phyloP scores from a whole-genome alignment of 495 filamentous ascomycete genomes.

The Talaromyces stipitatus region DNA sequence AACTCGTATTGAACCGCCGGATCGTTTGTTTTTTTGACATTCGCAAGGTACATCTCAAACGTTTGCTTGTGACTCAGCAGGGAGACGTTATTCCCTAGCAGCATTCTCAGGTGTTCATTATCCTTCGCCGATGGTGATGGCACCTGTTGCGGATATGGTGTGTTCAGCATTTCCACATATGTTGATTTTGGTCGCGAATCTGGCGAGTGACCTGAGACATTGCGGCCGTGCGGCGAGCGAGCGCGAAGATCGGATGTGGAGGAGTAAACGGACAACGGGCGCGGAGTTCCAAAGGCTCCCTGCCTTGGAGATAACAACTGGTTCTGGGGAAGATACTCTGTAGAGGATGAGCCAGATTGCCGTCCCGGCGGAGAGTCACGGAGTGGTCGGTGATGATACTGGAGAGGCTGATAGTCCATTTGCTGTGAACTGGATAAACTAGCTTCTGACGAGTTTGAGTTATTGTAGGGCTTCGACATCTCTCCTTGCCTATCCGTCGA shows the following conservation, averaged over 20 bases:
- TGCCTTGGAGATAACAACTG: slow-evolving; percentile 51
- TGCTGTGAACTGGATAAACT: slow-evolving; percentile 31
- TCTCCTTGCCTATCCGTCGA: slow-evolving; percentile 19
- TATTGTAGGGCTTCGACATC: slow-evolving; percentile 16
- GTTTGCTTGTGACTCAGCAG: slow-evolving; percentile 85
- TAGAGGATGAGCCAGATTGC: slow-evolving; percentile 12
- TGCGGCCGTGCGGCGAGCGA: slow-evolving; percentile 46
- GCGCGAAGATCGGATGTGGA: slow-evolving; percentile 62
- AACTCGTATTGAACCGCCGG: slow-evolving; percentile 87
- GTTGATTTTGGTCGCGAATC: slow-evolving; percentile 65
- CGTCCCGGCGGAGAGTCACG: slow-evolving; percentile 12
- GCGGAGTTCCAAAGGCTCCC: slow-evolving; percentile 38
- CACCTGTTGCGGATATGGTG: slow-evolving; percentile 80
- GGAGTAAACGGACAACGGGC: slow-evolving; percentile 68
- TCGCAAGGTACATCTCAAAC: slow-evolving; percentile 92
- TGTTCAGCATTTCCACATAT: slow-evolving; percentile 79
- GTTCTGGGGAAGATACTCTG: slow-evolving; percentile 24
- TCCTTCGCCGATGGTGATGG: slow-evolving; percentile 68
- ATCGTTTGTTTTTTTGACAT: slow-evolving; percentile 94
- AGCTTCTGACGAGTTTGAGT: slow-evolving; percentile 30
- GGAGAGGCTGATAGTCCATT: slow-evolving; percentile 37
- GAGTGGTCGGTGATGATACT: slow-evolving; percentile 44
- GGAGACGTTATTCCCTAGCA: slow-evolving; percentile 83
- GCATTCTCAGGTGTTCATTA: slow-evolving; percentile 65
- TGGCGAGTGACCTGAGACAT: slow-evolving; percentile 58